A percentile compares a stretch with the other conserved stretches of the same genome.
Evolutionary conservation across 306 rosid species (phyloP).

Genomic region (Astragalus glycyphyllos): DNA sequence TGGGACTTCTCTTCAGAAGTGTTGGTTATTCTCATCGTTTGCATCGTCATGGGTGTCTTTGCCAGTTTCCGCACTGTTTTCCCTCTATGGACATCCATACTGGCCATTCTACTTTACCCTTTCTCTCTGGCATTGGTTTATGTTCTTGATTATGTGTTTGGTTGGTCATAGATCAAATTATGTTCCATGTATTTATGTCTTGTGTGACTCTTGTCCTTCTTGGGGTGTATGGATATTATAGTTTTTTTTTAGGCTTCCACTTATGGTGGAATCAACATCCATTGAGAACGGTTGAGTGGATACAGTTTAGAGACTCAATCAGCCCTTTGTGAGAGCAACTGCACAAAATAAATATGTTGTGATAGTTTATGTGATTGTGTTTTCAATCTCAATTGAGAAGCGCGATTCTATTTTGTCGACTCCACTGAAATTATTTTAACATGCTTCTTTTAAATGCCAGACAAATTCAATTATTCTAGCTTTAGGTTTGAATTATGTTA

Average conservation of each 20-base stretch:
- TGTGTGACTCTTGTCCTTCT: slow-evolving; percentile 5
- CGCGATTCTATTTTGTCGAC: neutral
- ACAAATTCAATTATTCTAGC: neutral
- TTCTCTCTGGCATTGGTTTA: slow-evolving; percentile 81
- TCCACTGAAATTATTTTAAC: neutral
- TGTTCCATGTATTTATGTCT: neutral
- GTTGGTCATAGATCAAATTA: slow-evolving; percentile 68
- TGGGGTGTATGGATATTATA: slow-evolving; percentile 27
- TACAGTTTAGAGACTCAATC: slow-evolving; percentile 38
- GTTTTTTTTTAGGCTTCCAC: neutral
- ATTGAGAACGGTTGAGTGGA: slow-evolving; percentile 23
- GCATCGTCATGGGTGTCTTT: slow-evolving; percentile 74
- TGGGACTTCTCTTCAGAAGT: slow-evolving; percentile 97
- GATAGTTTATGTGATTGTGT: slow-evolving; percentile 3
- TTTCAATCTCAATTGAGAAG: slow-evolving; percentile 19
- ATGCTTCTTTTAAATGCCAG: neutral
- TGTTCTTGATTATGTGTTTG: slow-evolving; percentile 85
- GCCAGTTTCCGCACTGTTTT: slow-evolving; percentile 81
- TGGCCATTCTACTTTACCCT: slow-evolving; percentile 87
- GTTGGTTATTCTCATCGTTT: slow-evolving; percentile 76
- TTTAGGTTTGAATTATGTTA: neutral
- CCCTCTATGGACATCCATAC: slow-evolving; percentile 87
- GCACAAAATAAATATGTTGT: slow-evolving; percentile 31
- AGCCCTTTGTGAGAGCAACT: neutral
- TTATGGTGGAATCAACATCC: slow-evolving; percentile 16